A percentile compares a stretch with the other conserved stretches of the same genome.
Evolutionary conservation across 208 protist genomes (phyloP).

Genomic region (Trypanosoma melophagium): DNA sequence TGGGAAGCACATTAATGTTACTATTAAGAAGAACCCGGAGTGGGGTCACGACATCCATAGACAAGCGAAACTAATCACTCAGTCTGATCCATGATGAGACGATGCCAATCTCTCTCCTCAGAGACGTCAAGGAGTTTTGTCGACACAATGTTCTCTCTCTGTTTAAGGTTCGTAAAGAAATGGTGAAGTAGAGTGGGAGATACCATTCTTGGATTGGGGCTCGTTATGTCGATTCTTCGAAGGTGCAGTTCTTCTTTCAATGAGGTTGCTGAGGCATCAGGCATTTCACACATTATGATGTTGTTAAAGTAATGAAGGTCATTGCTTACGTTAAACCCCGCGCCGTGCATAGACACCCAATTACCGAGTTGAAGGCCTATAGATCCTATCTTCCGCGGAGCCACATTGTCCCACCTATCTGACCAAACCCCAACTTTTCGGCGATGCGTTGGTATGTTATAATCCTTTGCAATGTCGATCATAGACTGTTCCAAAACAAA

Average conservation of each 20-base stretch:
- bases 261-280: constrained; percentile 60
- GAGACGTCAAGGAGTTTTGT: constrained; percentile 40
- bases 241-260: constrained; percentile 45
- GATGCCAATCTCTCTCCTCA: constrained; percentile 30
- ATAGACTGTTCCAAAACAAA: constrained; percentile 74
- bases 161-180: constrained; percentile 43
- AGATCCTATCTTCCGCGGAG: constrained; percentile 67
- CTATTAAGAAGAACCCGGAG: too few relatives aligned
- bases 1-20: too few relatives aligned
- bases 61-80: too few relatives aligned
- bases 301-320: constrained; percentile 70
- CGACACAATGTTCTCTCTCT: constrained; percentile 22
- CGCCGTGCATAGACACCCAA: constrained; percentile 90
- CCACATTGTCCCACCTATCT: constrained; percentile 29
- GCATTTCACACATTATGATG: constrained; percentile 88
- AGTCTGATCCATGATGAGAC: constrained; percentile 23
- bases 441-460: constrained; percentile 63
- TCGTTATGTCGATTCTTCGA: not conserved
- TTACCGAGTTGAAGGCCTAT: constrained; percentile 86
- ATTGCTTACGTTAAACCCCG: constrained; percentile 70
- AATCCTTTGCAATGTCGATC: constrained; percentile 51
- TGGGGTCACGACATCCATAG: too few relatives aligned
- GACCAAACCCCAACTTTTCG: constrained; percentile 77
- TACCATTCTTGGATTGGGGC: constrained; percentile 13
- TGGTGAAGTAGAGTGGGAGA: constrained; percentile 29